Evolutionary conservation across 345 rosid genomes (phyloP), one percentile per base, ranked within the genome.

Genomic region (Alliaria petiolata): DNA sequence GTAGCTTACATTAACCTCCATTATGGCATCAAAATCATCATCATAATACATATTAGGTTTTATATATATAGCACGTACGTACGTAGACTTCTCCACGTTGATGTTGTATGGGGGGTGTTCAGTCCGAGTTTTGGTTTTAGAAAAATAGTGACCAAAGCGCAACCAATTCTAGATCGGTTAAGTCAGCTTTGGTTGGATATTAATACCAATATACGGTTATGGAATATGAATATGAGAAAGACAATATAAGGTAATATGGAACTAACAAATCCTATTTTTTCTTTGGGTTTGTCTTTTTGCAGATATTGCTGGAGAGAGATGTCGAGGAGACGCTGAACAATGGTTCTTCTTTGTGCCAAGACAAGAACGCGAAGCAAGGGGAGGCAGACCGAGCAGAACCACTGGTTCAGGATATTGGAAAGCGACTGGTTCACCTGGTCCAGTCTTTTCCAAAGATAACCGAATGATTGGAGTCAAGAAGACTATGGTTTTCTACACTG

Each of bases 401-500:
- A 95, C 96, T 5, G 75, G 85, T 30, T 77, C 89, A 7, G 99
- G 99, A 47, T 95, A 95, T 73, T 95, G 99, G 99, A 95, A 95
- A 68, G 97, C 97, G 3, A 91, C 99, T 1, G 99, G 99, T 13
- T 88, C 99, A 20, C 96, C 99, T 15, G 76, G 84, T 36, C 84
- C 91, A 30, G 96, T 95, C 8, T 89, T 81, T 78, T 91, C 99
- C 2, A 70, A 88, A 0, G 87, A 84, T 43, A 83, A 81, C 76
- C 71, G 71, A 63, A 91, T 88, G 56, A 89, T 95, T 36, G 97
- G 95, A 10, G 51, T 88, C 68, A 89, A 85, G 87, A 91, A 91
- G 77, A 91, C 93, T 30, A 89, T 95, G 97, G 97, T 95, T 40
- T 95, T 91, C 86, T 91, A 95, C 16, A 82, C 31, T 14, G 97